phyloP scores from a whole-genome alignment of 192 early-diverging fungal genomes.

The Coemansia sp. region DNA sequence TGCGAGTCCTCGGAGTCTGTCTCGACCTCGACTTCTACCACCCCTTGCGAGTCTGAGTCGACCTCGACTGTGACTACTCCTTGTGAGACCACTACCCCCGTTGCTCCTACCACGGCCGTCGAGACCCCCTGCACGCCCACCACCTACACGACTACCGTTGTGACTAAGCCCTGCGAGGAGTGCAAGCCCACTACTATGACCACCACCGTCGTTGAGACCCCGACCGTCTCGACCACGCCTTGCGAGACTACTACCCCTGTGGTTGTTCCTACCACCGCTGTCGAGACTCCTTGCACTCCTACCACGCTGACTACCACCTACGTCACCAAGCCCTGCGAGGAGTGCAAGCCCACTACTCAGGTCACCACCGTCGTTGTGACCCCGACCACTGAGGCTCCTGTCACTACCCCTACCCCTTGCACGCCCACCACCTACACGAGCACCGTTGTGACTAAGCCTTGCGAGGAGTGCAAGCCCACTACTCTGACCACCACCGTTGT shows the following conservation, averaged over 20 bases:
- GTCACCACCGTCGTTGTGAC: constrained; percentile 20
- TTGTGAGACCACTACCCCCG: constrained; percentile 8
- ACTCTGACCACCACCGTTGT: constrained; percentile 15
- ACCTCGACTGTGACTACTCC: background rate
- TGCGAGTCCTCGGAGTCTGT: background rate
- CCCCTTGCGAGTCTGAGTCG: constrained; percentile 12
- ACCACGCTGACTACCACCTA: constrained; percentile 20
- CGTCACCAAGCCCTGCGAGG: constrained; percentile 25
- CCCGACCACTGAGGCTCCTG: constrained; percentile 11
- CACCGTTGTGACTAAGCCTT: constrained; percentile 19
- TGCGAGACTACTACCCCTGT: background rate
- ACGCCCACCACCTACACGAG: constrained; percentile 30
- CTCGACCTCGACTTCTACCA: constrained; percentile 1
- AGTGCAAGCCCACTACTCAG: constrained; percentile 24
- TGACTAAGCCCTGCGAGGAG: background rate
- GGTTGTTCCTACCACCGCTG: constrained; percentile 12
- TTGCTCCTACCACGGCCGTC: background rate
- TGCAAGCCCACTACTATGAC: background rate
- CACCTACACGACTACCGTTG: too few species aligned
- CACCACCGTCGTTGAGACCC: background rate
- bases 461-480: constrained; percentile 29
- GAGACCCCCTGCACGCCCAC: too few species aligned
- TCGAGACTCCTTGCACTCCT: constrained; percentile 25
- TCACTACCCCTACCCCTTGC: constrained; percentile 12
- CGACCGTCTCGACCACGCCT: background rate